Conservation (phyloP, 2,329 filamentous ascomycete species). For the Lomentospora prolificans region DNA sequence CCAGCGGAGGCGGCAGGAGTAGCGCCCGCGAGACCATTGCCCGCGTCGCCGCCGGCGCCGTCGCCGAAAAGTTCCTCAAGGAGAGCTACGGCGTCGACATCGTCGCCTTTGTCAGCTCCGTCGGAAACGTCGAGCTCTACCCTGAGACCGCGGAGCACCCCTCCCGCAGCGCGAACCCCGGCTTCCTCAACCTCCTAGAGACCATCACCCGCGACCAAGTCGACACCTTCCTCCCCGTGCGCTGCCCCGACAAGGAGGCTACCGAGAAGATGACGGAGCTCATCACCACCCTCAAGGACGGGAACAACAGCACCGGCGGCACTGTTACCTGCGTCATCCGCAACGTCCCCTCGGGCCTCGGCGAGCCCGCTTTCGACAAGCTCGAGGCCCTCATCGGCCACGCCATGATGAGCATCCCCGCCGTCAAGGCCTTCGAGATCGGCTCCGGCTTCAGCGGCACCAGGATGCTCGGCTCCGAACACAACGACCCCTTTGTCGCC, state of each 20-base stretch:
- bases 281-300: conserved; percentile 70
- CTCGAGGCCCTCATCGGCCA: conserved; percentile 85
- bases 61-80: conserved; percentile 84
- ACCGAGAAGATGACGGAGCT: conserved; percentile 64
- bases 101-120: conserved; percentile 78
- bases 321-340: conserved; percentile 91
- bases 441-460: conserved; percentile 86
- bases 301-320: conserved; percentile 82
- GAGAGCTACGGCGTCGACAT: conserved; percentile 81
- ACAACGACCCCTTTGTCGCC: conserved; percentile 78
- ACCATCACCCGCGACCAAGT: conserved; percentile 66
- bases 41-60: conserved; percentile 80
- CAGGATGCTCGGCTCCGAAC: conserved; percentile 74
- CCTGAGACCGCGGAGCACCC: conserved; percentile 60
- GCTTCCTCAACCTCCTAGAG: conserved; percentile 65
- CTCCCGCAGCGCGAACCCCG: conserved; percentile 62
- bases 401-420: conserved; percentile 90
- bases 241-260: conserved; percentile 64
- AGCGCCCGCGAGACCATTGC: conserved; percentile 94
- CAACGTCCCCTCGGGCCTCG: conserved; percentile 74
- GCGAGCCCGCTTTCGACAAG: conserved; percentile 94
- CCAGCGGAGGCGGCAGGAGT: conserved; percentile 78
- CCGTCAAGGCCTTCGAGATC: conserved; percentile 92
- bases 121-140: conserved; percentile 70
- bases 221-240: conserved; percentile 74